Base-by-base conservation (phyloP, 164 flowering plant species). In the Saururus chinensis region DNA sequence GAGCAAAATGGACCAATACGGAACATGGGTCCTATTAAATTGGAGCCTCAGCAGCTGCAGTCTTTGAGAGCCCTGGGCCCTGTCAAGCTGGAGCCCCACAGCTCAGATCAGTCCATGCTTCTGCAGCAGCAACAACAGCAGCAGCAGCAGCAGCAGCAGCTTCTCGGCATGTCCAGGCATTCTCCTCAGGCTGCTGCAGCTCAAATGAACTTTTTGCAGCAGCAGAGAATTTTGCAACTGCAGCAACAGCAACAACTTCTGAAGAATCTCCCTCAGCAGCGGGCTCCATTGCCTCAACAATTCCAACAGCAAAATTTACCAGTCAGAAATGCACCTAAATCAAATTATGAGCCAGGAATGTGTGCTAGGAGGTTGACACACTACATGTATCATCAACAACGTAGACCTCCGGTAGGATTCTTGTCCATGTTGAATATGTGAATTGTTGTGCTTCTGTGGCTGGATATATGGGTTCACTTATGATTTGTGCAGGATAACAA, bases 381-480 rank as follows among this genome's bases (percentile, higher is more conserved):
- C 68, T 95, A 85, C 63, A 91, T 95, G 93, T 84, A 81, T 74
- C 84, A 87, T 62, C 99, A 95, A 60, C 97, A 84, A 72, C 91
- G 80, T 17, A 87, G 97, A 63, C 99, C 97, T 57, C 76, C 84
- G 52, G 97, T 90, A 73, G 72, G 88, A 14, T 57, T 37, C 23
- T 56, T 59, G 48, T 19, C 51, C n/a, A 59, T 59, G 51, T 24
- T 37, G 49, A 35, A 11, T 22, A 59, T 12, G 12, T 9, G 14
- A 59, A 24, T 59, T 11, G 10, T 19, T 22, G 22, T 37, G 61
- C 37, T 59, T 24, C 13, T 37, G 48, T 59, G 37, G 7, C 48
- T 40, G 49, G 48, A 21, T 40, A 4, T 19, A 23, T 11, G 17
- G 23, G 35, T 30, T 55, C 17, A 24, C 16, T 1, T 60, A 12